phyloP scores from a whole-genome alignment of 1,284 basidiomycete species.

The Cronartium ribicola region DNA sequence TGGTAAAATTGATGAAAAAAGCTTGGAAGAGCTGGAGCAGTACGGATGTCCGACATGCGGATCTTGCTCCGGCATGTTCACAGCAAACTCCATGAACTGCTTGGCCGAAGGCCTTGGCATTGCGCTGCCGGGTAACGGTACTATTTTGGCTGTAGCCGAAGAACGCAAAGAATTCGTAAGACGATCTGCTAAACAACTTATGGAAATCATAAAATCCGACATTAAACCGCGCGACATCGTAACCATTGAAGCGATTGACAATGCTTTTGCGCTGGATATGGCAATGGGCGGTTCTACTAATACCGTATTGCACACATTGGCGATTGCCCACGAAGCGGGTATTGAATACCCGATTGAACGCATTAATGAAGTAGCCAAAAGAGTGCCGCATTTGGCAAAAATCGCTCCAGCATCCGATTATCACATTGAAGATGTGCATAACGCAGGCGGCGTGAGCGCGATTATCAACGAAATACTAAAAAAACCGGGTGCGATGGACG shows the following conservation, averaged over 20 bases:
- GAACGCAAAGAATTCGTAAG: constrained; percentile 81
- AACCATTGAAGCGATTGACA: constrained; percentile 91
- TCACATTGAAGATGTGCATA: too few relatives aligned
- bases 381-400: too few relatives aligned
- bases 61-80: constrained; percentile 52
- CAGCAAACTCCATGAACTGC: constrained; percentile 52
- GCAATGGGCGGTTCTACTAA: too few relatives aligned
- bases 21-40: constrained; percentile 49
- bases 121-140: constrained; percentile 50
- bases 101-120: constrained; percentile 51
- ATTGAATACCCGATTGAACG: too few relatives aligned
- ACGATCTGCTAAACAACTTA: constrained; percentile 74
- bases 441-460: too few relatives aligned
- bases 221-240: constrained; percentile 84
- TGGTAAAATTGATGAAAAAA: constrained; percentile 49
- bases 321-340: too few relatives aligned
- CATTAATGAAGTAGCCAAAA: too few relatives aligned
- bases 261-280: too few relatives aligned
- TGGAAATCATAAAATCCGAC: constrained; percentile 72
- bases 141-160: constrained; percentile 50
- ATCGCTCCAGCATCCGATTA: too few relatives aligned
- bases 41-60: constrained; percentile 50
- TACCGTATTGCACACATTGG: too few relatives aligned
- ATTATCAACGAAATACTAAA: too few relatives aligned
- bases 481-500: too few relatives aligned